A percentile compares a stretch with the other conserved stretches of the same genome.
These are phyloP conservation scores for Penicillium sp. DNA, from an alignment of 2,329 filamentous ascomycete genomes.

Conservation along the genomic window DNA sequence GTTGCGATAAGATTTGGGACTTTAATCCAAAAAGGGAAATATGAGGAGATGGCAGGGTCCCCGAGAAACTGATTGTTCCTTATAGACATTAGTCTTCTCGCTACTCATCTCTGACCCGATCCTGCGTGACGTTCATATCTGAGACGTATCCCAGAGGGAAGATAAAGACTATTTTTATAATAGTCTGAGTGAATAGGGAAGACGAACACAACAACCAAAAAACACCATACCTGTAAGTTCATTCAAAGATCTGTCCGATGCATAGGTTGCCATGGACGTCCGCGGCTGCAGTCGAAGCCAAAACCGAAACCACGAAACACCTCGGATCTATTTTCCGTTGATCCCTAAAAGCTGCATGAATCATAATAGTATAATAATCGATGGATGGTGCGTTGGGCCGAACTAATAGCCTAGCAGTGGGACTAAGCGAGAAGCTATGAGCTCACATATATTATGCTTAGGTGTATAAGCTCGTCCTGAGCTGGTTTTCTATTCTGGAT, in stretches of 20 bases:
- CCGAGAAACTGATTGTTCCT: neutral
- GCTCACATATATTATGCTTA: neutral
- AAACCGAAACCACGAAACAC: neutral
- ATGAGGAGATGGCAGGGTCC: constrained; percentile 12
- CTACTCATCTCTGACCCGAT: neutral
- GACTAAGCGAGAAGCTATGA: neutral
- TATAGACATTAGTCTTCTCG: neutral
- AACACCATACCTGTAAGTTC: too few species aligned
- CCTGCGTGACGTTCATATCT: neutral
- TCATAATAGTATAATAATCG: neutral
- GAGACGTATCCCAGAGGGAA: neutral
- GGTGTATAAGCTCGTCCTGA: neutral
- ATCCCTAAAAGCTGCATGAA: neutral
- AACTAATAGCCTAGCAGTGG: neutral
- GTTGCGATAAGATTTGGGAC: constrained; percentile 8
- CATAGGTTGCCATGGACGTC: neutral
- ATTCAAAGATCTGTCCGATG: neutral
- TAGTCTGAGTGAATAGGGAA: neutral
- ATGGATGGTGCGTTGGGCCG: neutral
- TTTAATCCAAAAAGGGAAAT: constrained; percentile 13
- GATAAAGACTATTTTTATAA: neutral
- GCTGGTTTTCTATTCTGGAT: neutral
- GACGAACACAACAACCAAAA: neutral
- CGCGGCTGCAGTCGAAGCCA: neutral
- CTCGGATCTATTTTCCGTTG: neutral